Evolutionary conservation across 176 grass and related monocot genomes (phyloP), one percentile per base, ranked within the genome.

Genomic region (Luzula sylvatica): DNA sequence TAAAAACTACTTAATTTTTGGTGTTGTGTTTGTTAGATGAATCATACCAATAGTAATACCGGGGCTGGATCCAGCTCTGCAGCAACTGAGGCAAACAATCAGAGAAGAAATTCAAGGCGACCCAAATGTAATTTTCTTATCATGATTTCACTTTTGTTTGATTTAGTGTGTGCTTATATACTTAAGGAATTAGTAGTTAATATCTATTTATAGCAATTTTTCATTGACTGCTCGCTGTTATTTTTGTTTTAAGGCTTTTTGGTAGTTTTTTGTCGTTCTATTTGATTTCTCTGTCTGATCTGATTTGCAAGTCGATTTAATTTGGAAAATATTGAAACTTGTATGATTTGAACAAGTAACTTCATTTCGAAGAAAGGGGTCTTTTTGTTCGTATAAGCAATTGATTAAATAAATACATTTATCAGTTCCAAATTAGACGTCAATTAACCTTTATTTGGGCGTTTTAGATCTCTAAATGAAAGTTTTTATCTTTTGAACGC

Each of bases 71-170:
- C 60, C 24, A 49, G 43, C 11, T 64, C 60, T 24, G 60, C 42
- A 64, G 44, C 60, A 29, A 42, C 14, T 20, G 60, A 64, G 3
- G 60, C 60, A 4, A 28, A 14, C 4, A 64, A 47, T 14, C 60
- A 20, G 15, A 64, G 60, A 29, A 64, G 60, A 12, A 64, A 48
- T 35, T 64, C 60, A 11, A 21, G 60, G 47, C 15, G 60, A 64
- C 60, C 60, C 13, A 64, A 64, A 42, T 50, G 60, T 64, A 62
- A 62, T 29, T 62, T 61, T 26, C 45, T 11, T 3, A 3, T 46
- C 12, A 40, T 38, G 21, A 12, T 12, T 38, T 22, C 11, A 23
- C 20, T 5, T 21, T 21, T n/a, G n/a, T n/a, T 58, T 20, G 9
- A 18, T 41, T 7, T 23, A 58, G 14, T 44, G 8, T 26, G 43